These are phyloP conservation scores for Septoria linicola DNA, from an alignment of 2,329 filamentous ascomycete genomes.

Conservation along the genomic window DNA sequence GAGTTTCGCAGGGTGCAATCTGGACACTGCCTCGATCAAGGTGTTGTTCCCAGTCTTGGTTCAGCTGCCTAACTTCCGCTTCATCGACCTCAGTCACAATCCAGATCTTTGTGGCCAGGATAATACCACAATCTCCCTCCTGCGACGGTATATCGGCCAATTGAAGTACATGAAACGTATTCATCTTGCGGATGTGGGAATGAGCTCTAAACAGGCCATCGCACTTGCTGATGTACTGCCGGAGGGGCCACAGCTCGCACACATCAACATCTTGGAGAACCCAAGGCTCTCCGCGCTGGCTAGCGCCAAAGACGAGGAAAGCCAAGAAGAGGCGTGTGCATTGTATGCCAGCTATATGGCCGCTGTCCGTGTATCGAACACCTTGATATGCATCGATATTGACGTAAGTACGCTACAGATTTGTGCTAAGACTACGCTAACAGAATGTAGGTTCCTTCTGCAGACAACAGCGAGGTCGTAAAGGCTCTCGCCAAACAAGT, in stretches of 20 bases:
- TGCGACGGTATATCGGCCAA: slow-evolving; percentile 82
- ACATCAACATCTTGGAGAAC: slow-evolving; percentile 86
- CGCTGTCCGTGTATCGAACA: slow-evolving; percentile 77
- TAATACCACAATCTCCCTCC: slow-evolving; percentile 46
- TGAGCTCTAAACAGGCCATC: slow-evolving; percentile 86
- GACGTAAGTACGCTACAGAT: slow-evolving; percentile 54
- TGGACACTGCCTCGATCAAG: slow-evolving; percentile 70
- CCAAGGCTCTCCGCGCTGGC: slow-evolving; percentile 68
- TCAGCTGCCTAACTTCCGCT: slow-evolving; percentile 71
- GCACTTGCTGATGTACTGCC: slow-evolving; percentile 86
- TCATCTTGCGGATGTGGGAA: slow-evolving; percentile 78
- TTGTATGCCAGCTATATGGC: slow-evolving; percentile 89
- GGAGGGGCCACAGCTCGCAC: slow-evolving; percentile 76
- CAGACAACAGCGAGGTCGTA: slow-evolving; percentile 82
- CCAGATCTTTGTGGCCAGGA: slow-evolving; percentile 63
- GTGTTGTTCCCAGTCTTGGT: slow-evolving; percentile 72
- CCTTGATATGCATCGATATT: slow-evolving; percentile 85
- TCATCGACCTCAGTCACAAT: slow-evolving; percentile 91
- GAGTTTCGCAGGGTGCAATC: slow-evolving; percentile 80
- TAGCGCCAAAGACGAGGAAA: slow-evolving; percentile 71
- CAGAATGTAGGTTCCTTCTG: slow-evolving; percentile 58
- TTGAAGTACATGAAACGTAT: slow-evolving; percentile 76
- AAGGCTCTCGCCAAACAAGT: slow-evolving; percentile 90
- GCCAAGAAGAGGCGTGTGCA: slow-evolving; percentile 90
- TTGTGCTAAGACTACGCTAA: not conserved